Evolutionary conservation across 2,329 filamentous ascomycete genomes (phyloP), one percentile per base, ranked within the genome.

Genomic region (Cercospora nicotianae): DNA sequence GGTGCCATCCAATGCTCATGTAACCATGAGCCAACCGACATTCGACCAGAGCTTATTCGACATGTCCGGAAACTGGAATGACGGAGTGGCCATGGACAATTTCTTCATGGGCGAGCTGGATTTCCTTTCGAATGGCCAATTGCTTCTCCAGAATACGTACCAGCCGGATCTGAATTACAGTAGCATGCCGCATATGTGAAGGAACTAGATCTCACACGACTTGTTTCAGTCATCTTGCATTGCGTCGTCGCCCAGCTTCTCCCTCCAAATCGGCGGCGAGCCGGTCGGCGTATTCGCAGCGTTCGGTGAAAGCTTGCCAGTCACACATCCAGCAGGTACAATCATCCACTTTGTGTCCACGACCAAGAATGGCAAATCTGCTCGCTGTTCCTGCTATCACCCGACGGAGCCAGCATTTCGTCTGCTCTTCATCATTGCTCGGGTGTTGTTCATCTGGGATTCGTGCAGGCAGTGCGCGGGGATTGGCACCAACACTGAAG

Each of bases 61-160:
- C 39, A 72, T 75, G 68, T 69, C 73, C 31, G 67, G 48, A 1
- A 65, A 71, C 31, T 73, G 74, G 71, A 69, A 70, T 36, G 68
- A 73, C 63, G 73, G 71, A 12, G 60, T 66, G 13, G 64, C 69
- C 3, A 70, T 72, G 28, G 74, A 76, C 60, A 75, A 76, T 55
- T 76, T 76, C 67, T 74, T 72, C 63, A 76, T 76, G 72, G 74
- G 72, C 53, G 75, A 76, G n/a, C 73, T 75, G 48, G 75, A 75
- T 62, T 76, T 76, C 45, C 51, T 76, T 45, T 74, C 73, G 12
- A 74, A 69, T 60, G 73, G 73, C 53, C 71, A 73, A 36, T 42
- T 57, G 48, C 51, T 64, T 31, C 66, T 67, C 18, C 69, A 72
- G 72, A 73, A 71, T 30, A 69, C 55, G n/a, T 72, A 71, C 65